Percentiles rank a stretch among this genome's conserved stretches.
Conservation (phyloP, 352 stramenopile genomes). For the Hyphochytrium catenoides region DNA sequence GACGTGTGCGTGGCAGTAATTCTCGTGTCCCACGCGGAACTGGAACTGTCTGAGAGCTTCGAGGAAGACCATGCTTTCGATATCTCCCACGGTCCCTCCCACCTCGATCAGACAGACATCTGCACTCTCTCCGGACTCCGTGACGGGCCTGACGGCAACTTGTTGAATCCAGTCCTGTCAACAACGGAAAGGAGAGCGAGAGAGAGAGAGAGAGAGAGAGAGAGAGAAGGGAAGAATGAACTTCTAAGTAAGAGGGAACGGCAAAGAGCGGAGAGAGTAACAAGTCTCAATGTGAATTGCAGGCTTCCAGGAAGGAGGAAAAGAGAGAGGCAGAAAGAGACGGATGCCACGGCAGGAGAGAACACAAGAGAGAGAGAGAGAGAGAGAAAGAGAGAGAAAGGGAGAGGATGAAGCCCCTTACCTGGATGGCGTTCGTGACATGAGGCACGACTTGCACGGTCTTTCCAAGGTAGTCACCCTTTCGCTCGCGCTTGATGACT, state of each 20-base stretch:
- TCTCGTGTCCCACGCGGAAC: slow-evolving; percentile 87
- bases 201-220: no score
- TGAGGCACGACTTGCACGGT: slow-evolving; percentile 96
- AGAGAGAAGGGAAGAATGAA: no score
- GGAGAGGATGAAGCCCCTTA: no score
- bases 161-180: slow-evolving; percentile 93
- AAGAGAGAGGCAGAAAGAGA: no score
- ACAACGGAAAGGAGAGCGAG: no score
- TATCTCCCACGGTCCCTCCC: slow-evolving; percentile 98
- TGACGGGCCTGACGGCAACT: slow-evolving; percentile 82
- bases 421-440: slow-evolving; percentile 74
- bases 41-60: slow-evolving; percentile 98
- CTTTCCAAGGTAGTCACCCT: slow-evolving; percentile 94
- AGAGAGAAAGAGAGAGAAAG: no score
- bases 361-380: no score
- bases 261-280: no score
- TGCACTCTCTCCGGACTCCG: slow-evolving; percentile 27
- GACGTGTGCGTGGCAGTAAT: slow-evolving; percentile 98
- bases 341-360: no score
- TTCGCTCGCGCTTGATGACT: slow-evolving; percentile 85
- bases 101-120: slow-evolving; percentile 99
- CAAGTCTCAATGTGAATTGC: no score
- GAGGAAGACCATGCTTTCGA: slow-evolving; percentile 98
- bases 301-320: no score
- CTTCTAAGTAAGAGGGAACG: no score